Conservation (phyloP, 257 asterid genomes). For the Solanum verrucosum region DNA sequence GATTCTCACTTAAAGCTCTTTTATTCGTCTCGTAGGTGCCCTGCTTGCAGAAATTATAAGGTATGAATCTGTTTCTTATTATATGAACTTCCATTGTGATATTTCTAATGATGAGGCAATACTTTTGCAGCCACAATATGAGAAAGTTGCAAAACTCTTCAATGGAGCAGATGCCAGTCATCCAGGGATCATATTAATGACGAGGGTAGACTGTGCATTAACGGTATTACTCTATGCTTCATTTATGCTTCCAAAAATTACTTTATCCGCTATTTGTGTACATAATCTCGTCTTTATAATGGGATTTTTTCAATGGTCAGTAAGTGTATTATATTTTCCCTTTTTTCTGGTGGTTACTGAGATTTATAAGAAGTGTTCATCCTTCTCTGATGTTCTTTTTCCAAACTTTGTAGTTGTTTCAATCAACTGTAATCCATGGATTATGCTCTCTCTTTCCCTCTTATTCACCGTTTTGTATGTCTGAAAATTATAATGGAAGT, state of each 20-base stretch:
- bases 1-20: slow-evolving; percentile 6
- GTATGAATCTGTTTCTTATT: slow-evolving; percentile 16
- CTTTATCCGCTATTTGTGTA: not conserved
- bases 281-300: not conserved
- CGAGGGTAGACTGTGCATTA: slow-evolving; percentile 12
- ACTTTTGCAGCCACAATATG: slow-evolving; percentile 14
- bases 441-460: not conserved
- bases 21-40: slow-evolving; percentile 65
- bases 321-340: not conserved
- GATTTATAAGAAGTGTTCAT: not conserved
- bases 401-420: not conserved
- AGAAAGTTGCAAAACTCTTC: slow-evolving; percentile 13
- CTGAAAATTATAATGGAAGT: not conserved
- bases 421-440: not conserved
- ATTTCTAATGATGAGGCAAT: slow-evolving; percentile 13
- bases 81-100: not conserved
- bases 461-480: not conserved
- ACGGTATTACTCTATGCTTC: not conserved
- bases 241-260: not conserved
- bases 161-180: slow-evolving; percentile 14
- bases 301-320: not conserved
- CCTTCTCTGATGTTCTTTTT: not conserved
- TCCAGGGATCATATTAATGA: slow-evolving; percentile 8
- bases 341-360: not conserved
- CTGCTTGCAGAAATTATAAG: slow-evolving; percentile 98